These are phyloP conservation scores for Suhomyces taliae DNA, from an alignment of 1,139 yeast species.

Conservation along the genomic window DNA sequence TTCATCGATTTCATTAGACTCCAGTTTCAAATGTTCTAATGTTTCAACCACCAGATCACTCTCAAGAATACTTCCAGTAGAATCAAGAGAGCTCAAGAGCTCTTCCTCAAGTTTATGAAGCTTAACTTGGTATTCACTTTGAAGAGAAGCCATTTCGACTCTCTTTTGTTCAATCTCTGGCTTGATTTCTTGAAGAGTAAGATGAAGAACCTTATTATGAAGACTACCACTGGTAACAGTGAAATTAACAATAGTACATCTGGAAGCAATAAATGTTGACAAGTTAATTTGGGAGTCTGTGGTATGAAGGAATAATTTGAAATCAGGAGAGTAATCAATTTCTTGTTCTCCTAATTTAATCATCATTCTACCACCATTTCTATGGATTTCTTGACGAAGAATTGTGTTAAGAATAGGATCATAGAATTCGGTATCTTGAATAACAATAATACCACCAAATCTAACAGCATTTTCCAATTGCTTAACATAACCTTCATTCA, in stretches of 20 bases:
- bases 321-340: constrained; percentile 66
- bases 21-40: constrained; percentile 64
- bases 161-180: constrained; percentile 72
- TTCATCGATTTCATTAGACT: constrained; percentile 53
- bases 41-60: constrained; percentile 60
- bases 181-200: constrained; percentile 52
- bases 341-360: constrained; percentile 62
- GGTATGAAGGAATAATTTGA: constrained; percentile 61
- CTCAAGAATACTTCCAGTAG: constrained; percentile 67
- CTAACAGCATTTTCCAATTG: constrained; percentile 78
- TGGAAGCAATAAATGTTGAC: constrained; percentile 57
- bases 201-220: constrained; percentile 61
- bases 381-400: constrained; percentile 58
- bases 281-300: constrained; percentile 53
- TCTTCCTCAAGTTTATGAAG: constrained; percentile 61
- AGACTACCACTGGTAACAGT: constrained; percentile 68
- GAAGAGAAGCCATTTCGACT: constrained; percentile 50
- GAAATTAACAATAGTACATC: constrained; percentile 68
- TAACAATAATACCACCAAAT: constrained; percentile 75
- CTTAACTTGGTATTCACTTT: constrained; percentile 58
- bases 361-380: constrained; percentile 70
- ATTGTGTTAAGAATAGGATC: constrained; percentile 73
- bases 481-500: constrained; percentile 66
- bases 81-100: constrained; percentile 55
- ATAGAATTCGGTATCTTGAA: constrained; percentile 76